A percentile compares a stretch with the other conserved stretches of the same genome.
Conservation (phyloP, 495 filamentous ascomycete species). For the Podospora australis region DNA sequence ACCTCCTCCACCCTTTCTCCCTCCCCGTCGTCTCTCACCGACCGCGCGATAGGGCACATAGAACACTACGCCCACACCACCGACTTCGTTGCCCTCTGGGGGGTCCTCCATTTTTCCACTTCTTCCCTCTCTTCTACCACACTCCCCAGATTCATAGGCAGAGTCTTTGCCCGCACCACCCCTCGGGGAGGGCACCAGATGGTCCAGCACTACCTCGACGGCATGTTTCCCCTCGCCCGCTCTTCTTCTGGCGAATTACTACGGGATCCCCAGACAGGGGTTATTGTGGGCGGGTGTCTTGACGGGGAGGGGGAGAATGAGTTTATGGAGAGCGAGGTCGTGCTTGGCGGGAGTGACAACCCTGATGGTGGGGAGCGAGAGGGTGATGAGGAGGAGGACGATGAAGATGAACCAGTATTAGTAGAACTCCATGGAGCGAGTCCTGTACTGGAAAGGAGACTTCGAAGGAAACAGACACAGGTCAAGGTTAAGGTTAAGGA, state of each 20-base stretch:
- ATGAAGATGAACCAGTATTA: conserved; percentile 2
- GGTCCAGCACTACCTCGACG: conserved; percentile 72
- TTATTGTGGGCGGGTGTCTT: conserved; percentile 24
- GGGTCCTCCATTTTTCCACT: conserved; percentile 61
- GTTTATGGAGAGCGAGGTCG: conserved; percentile 54
- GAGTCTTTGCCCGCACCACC: conserved; percentile 60
- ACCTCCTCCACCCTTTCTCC: background rate
- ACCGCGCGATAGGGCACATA: conserved; percentile 59
- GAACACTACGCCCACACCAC: conserved; percentile 78
- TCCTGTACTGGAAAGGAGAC: conserved; percentile 19
- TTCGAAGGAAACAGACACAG: conserved; percentile 26
- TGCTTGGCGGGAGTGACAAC: conserved; percentile 32
- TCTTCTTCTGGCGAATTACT: conserved; percentile 26
- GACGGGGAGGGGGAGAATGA: conserved; percentile 32
- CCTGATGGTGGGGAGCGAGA: conserved; percentile 35
- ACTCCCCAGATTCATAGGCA: conserved; percentile 64
- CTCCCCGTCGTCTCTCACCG: conserved; percentile 19
- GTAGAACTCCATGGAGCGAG: conserved; percentile 17
- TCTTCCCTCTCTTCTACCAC: conserved; percentile 26
- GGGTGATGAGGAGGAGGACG: conserved; percentile 15
- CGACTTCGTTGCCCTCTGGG: conserved; percentile 73
- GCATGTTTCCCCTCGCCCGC: conserved; percentile 61
- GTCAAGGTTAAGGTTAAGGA: conserved; percentile 53
- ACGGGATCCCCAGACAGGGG: no score
- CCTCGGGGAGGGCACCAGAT: conserved; percentile 62